Conservation (phyloP, 306 rosid genomes). For the Carpinus viminea region DNA sequence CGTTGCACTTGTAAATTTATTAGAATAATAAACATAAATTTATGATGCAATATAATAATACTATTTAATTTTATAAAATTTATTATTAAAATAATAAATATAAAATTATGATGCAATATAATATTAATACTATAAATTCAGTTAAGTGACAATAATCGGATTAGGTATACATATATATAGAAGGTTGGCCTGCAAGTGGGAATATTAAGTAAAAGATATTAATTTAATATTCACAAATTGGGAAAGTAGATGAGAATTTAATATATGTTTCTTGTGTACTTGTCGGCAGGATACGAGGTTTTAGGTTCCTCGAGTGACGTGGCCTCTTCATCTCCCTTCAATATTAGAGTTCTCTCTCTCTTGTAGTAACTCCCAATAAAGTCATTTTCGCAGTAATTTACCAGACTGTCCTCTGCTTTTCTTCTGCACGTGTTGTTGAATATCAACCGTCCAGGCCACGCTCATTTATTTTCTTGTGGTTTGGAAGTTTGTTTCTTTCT, state of each 20-base stretch:
- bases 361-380: not conserved
- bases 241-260: constrained; percentile 15
- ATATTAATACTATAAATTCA: not conserved
- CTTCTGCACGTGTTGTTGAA: constrained; percentile 21
- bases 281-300: constrained; percentile 52
- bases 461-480: not conserved
- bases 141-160: constrained; percentile 10
- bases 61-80: too few species aligned
- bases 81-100: too few species aligned
- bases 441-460: not conserved
- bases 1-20: not conserved
- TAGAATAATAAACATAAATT: too few species aligned
- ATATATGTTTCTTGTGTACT: constrained; percentile 16
- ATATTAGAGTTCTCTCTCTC: not conserved
- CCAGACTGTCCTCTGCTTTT: not conserved
- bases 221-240: not conserved
- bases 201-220: not conserved
- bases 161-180: not conserved
- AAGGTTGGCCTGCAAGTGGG: constrained; percentile 24
- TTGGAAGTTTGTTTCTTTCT: not conserved
- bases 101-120: too few species aligned
- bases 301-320: constrained; percentile 22
- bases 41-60: too few species aligned
- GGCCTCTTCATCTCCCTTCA: constrained; percentile 39
- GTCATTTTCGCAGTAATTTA: not conserved